A percentile compares a stretch with the other conserved stretches of the same genome.
Conservation (phyloP, 352 stramenopile species). For the Phytophthora sansomeana region DNA sequence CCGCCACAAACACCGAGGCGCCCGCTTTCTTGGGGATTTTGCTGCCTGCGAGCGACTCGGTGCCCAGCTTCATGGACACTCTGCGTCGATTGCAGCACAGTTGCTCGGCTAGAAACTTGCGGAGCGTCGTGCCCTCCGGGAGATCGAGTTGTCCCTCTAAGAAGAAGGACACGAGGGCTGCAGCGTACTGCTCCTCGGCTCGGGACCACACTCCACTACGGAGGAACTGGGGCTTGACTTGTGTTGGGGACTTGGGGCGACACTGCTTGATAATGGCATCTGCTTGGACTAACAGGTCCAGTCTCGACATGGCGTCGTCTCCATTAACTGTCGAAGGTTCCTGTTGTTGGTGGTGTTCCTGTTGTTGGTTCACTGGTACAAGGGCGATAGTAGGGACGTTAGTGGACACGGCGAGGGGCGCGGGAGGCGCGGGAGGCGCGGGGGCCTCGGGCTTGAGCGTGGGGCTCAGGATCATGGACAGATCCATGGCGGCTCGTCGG, state of each 20-base stretch:
- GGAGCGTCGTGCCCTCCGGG: slow-evolving; percentile 65
- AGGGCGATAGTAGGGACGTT: too few relatives aligned
- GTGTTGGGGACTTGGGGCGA: slow-evolving; percentile 12
- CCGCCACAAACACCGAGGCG: slow-evolving; percentile 63
- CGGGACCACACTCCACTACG: slow-evolving; percentile 71
- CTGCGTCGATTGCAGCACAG: slow-evolving; percentile 69
- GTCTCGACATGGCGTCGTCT: slow-evolving; percentile 48
- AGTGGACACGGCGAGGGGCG: too few relatives aligned
- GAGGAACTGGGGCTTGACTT: slow-evolving; percentile 36
- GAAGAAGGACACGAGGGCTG: slow-evolving; percentile 73
- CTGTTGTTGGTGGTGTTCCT: slow-evolving; percentile 13
- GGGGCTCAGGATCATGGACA: slow-evolving; percentile 61
- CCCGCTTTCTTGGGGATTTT: slow-evolving; percentile 75
- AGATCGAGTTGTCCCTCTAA: slow-evolving; percentile 59
- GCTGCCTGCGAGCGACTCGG: slow-evolving; percentile 61
- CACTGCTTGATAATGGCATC: slow-evolving; percentile 68
- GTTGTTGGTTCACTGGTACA: too few relatives aligned
- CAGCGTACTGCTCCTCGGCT: slow-evolving; percentile 72
- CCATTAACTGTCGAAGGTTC: slow-evolving; percentile 25
- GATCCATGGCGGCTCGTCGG: slow-evolving; percentile 45
- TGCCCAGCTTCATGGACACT: slow-evolving; percentile 81
- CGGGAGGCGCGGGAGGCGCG: too few relatives aligned
- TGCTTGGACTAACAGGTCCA: slow-evolving; percentile 76
- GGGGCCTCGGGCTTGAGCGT: slow-evolving; percentile 46
- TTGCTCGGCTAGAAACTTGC: slow-evolving; percentile 74